phyloP scores from a whole-genome alignment of 129 eudicot genomes.

The Pittosporum tobira region DNA sequence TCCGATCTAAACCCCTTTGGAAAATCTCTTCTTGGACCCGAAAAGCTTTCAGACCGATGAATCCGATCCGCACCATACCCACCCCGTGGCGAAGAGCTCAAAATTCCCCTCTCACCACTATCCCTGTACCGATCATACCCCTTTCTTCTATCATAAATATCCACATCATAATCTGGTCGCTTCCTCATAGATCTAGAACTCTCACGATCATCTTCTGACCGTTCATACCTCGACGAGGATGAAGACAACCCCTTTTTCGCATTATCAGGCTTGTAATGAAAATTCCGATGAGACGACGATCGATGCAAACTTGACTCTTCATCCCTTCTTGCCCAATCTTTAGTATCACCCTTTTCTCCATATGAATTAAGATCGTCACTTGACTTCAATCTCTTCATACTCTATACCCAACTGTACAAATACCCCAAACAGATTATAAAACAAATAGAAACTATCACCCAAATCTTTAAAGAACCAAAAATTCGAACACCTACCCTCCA shows the following conservation, averaged over 20 bases:
- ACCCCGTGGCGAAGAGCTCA: conserved; percentile 64
- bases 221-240: conserved; percentile 49
- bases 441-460: conserved; percentile 7
- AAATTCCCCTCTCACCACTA: conserved; percentile 47
- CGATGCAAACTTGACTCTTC: conserved; percentile 45
- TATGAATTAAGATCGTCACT: conserved; percentile 68
- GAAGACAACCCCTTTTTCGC: conserved; percentile 55
- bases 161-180: conserved; percentile 72
- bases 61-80: conserved; percentile 61
- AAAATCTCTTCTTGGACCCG: conserved; percentile 72
- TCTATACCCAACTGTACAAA: conserved; percentile 5
- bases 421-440: conserved; percentile 11
- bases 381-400: conserved; percentile 77
- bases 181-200: conserved; percentile 45
- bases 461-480: not conserved
- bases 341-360: conserved; percentile 56
- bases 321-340: conserved; percentile 78
- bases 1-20: conserved; percentile 98
- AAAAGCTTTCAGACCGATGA: conserved; percentile 93
- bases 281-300: conserved; percentile 53
- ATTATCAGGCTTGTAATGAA: conserved; percentile 65
- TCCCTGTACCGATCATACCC: conserved; percentile 67
- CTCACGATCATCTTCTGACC: conserved; percentile 66
- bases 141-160: conserved; percentile 63
- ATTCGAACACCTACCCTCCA: not conserved